Evolutionary conservation across 2,329 filamentous ascomycete genomes (phyloP).

Genomic region (Trichoderma atrobrunneum): DNA sequence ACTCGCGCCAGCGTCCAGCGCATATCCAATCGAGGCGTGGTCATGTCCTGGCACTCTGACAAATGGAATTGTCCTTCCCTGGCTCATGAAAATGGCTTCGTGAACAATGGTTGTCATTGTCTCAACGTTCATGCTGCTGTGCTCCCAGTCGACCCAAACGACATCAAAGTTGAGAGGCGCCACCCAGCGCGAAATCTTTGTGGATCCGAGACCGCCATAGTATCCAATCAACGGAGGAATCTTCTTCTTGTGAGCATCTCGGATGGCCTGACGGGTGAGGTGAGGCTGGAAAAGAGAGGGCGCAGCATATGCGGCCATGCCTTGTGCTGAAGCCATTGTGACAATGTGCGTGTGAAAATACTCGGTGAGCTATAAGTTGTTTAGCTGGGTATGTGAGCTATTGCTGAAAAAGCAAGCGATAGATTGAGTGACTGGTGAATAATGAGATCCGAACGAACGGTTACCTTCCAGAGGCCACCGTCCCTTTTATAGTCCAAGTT

Average conservation of each 20-base stretch:
- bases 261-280: conserved; percentile 42
- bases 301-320: conserved; percentile 24
- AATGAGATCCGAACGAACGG: background rate
- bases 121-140: conserved; percentile 44
- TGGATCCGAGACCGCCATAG: conserved; percentile 40
- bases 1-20: conserved; percentile 48
- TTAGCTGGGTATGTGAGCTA: background rate
- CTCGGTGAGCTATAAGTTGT: background rate
- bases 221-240: conserved; percentile 44
- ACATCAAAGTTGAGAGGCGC: conserved; percentile 44
- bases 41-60: conserved; percentile 47
- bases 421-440: background rate
- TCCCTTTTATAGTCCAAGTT: background rate
- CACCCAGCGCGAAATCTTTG: conserved; percentile 40
- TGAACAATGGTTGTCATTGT: conserved; percentile 51
- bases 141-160: conserved; percentile 50
- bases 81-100: conserved; percentile 45
- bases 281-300: conserved; percentile 48
- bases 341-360: background rate
- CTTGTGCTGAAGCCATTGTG: background rate
- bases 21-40: conserved; percentile 46
- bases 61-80: conserved; percentile 44
- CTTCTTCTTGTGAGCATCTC: conserved; percentile 45
- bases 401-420: background rate
- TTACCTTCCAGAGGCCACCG: background rate